Evolutionary conservation across 2,329 filamentous ascomycete genomes (phyloP).

Genomic region (Chaetomium globosum): DNA sequence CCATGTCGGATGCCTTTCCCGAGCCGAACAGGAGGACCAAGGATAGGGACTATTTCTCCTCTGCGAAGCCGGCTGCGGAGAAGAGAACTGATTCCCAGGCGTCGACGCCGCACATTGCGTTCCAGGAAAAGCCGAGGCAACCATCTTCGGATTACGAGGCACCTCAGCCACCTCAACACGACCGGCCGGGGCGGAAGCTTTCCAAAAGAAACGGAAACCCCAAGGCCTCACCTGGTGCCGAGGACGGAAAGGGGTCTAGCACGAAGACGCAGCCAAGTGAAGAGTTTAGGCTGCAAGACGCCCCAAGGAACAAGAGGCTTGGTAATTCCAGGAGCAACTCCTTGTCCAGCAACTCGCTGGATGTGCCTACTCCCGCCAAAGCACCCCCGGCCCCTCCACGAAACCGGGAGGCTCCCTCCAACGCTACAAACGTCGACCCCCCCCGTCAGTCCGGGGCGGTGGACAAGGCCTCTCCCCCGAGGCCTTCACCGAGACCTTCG

Average conservation of each 20-base stretch:
- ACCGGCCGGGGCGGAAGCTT: slow-evolving; percentile 51
- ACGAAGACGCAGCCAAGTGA: slow-evolving; percentile 48
- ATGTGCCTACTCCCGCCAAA: slow-evolving; percentile 40
- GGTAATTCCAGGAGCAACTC: slow-evolving; percentile 50
- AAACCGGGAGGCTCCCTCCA: slow-evolving; percentile 28
- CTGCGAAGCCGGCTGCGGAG: slow-evolving; percentile 49
- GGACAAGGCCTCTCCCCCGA: slow-evolving; percentile 49
- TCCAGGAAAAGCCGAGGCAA: slow-evolving; percentile 78
- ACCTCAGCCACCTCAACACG: slow-evolving; percentile 55
- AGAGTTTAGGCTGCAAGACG: slow-evolving; percentile 79
- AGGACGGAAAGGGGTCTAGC: slow-evolving; percentile 48
- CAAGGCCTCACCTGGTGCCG: slow-evolving; percentile 41
- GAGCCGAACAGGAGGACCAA: slow-evolving; percentile 51
- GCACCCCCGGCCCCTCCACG: slow-evolving; percentile 30
- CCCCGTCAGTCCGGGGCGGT: slow-evolving; percentile 42
- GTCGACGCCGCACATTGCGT: slow-evolving; percentile 85
- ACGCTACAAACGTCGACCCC: slow-evolving; percentile 39
- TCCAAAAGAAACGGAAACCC: slow-evolving; percentile 48
- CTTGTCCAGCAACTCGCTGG: slow-evolving; percentile 47
- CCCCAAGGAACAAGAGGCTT: slow-evolving; percentile 65
- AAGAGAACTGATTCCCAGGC: slow-evolving; percentile 54
- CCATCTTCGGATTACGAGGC: slow-evolving; percentile 63
- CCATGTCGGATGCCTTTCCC: slow-evolving; percentile 52
- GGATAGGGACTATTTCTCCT: slow-evolving; percentile 64
- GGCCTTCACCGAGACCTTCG: slow-evolving; percentile 61